Base-by-base conservation (phyloP, 768 basidiomycete species). In the Boletales sp. region DNA sequence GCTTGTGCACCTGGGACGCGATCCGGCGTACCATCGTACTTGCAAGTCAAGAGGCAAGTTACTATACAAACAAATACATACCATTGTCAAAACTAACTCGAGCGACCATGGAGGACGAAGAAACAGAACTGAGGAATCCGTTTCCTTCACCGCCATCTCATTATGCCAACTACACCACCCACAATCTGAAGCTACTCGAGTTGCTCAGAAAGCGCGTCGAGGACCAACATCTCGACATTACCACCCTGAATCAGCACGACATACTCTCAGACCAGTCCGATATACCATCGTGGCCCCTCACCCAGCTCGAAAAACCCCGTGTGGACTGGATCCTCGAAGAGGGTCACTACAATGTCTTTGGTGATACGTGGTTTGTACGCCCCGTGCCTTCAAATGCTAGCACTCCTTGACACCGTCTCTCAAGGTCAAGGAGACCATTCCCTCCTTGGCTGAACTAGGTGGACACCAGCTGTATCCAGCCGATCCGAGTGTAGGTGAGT, bases 271-370 rank as follows among this genome's bases (percentile, higher is more conserved):
- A 90, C 71, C 84, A 91, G 61, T 59, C 69, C 2, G 84, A 90
- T 48, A 70, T 91, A 11, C 90, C 90, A 8, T 80, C 88, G 17
- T 91, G 87, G 88, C 77, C 85, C 17, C 71, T 94, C 37, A 67
- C 67, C 3, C 83, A 84, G 55, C 76, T 95, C 10, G 87, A 93
- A 63, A 91, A 87, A 68, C 93, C 93, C 34, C 79, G 90, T 40
- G 83, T 88, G 13, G 92, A 94, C 61, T 94, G 92, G 91, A 87
- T 95, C 45, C 74, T 90, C 2, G 88, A 93, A 57, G 90, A 90
- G 53, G 86, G 86, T 1, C 74, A 81, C 54, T 95, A 91, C 65
- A 79, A 80, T 46, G 86, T 85, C 14, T 95, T 87, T 68, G 91
- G 90, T n/a, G 89, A 94, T 65, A 77, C 78, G 59, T 95, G 90